Conservation (phyloP, 148 eudicot species). For the Rhododendron vialii region DNA sequence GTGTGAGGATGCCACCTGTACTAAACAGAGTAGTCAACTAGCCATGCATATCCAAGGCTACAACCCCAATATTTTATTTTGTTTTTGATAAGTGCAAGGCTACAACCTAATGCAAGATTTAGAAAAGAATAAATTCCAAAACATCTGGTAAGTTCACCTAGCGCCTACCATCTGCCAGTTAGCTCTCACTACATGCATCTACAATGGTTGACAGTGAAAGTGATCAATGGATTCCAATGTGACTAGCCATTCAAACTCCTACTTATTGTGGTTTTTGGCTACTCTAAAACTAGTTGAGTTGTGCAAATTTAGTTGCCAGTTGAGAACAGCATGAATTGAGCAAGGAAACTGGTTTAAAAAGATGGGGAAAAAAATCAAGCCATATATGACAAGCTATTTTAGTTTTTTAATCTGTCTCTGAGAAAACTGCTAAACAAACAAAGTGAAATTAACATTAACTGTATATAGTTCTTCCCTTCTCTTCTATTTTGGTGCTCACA, state of each 20-base stretch:
- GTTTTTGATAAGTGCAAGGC: background rate
- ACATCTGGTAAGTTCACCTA: too few relatives aligned
- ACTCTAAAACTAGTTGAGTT: background rate
- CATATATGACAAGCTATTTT: background rate
- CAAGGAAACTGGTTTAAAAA: background rate
- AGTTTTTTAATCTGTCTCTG: background rate
- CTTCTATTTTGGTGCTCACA: constrained; percentile 8
- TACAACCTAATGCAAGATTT: background rate
- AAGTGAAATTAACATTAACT: background rate
- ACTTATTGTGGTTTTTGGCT: background rate
- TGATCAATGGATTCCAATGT: background rate
- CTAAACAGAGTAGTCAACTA: background rate
- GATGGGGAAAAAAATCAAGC: background rate
- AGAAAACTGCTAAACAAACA: background rate
- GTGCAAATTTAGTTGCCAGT: background rate
- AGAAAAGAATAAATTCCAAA: background rate
- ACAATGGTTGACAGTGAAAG: background rate
- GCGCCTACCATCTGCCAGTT: background rate
- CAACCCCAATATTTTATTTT: background rate
- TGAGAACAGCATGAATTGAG: background rate
- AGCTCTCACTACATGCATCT: background rate
- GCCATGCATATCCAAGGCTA: background rate
- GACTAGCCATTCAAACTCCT: background rate
- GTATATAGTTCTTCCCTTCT: background rate
- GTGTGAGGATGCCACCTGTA: background rate